phyloP scores from a whole-genome alignment of 2,329 filamentous ascomycete genomes.

The Penicillium paneum region DNA sequence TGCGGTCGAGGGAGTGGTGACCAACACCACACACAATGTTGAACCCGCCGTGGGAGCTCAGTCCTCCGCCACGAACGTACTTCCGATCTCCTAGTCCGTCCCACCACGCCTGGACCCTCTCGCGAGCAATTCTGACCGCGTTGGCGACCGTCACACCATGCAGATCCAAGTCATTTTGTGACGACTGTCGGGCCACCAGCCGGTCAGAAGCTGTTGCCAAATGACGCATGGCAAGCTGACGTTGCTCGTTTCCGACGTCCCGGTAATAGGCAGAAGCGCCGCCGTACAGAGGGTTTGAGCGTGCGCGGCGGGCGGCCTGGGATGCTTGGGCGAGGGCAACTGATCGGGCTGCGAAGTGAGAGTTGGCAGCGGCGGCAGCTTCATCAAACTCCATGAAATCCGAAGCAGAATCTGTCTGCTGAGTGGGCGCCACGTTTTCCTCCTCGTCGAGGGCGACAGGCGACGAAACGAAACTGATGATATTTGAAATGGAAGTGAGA shows the following conservation, averaged over 20 bases:
- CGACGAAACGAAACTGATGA: conserved; percentile 44
- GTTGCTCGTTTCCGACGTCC: conserved; percentile 64
- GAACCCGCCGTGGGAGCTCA: conserved; percentile 56
- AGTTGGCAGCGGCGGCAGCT: conserved; percentile 39
- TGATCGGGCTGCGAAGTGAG: conserved; percentile 48
- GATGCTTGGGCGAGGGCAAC: conserved; percentile 57
- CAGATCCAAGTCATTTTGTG: conserved; percentile 63
- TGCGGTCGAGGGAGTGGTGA: conserved; percentile 72
- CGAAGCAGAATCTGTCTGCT: conserved; percentile 1
- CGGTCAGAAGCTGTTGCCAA: conserved; percentile 66
- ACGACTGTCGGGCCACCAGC: conserved; percentile 66
- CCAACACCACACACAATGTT: conserved; percentile 79
- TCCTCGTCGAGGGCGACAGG: conserved; percentile 24
- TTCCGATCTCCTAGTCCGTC: conserved; percentile 63
- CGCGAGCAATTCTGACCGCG: conserved; percentile 72
- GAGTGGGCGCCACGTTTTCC: not conserved
- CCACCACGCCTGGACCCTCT: conserved; percentile 74
- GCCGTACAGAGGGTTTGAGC: conserved; percentile 69
- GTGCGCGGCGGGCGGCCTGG: conserved; percentile 57
- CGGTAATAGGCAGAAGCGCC: conserved; percentile 75
- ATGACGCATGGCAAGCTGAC: conserved; percentile 56
- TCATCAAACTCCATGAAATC: conserved; percentile 23
- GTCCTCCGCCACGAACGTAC: conserved; percentile 45
- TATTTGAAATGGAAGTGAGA: conserved; percentile 31
- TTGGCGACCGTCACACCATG: conserved; percentile 81